Evolutionary conservation across 202 grass and related monocot genomes (phyloP).

Genomic region (Schoenoplectus tabernaemontani): DNA sequence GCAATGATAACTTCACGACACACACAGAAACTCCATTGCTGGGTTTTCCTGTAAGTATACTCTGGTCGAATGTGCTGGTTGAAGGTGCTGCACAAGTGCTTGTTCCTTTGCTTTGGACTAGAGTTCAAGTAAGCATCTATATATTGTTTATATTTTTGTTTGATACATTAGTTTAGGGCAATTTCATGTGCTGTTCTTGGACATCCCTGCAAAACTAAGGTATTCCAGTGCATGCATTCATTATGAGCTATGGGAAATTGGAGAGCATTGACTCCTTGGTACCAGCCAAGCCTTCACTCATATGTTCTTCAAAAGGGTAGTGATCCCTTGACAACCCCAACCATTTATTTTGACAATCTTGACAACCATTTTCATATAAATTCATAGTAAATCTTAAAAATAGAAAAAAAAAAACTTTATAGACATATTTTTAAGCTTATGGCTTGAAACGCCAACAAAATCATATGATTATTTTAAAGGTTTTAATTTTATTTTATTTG

Average conservation of each 20-base stretch:
- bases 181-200: not conserved
- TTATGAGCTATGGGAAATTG: not conserved
- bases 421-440: no score
- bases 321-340: no score
- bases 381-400: no score
- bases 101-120: slow-evolving; percentile 93
- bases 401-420: no score
- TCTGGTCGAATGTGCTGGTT: slow-evolving; percentile 95
- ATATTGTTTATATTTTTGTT: slow-evolving; percentile 6
- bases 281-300: not conserved
- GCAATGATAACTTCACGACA: slow-evolving; percentile 94
- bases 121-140: slow-evolving; percentile 73
- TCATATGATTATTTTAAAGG: no score
- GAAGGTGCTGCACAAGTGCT: slow-evolving; percentile 81
- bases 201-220: not conserved
- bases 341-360: no score
- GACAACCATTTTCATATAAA: no score
- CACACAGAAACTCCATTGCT: slow-evolving; percentile 90
- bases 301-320: not conserved
- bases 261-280: not conserved
- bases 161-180: not conserved
- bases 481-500: no score
- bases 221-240: not conserved
- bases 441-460: no score
- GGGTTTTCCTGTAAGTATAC: slow-evolving; percentile 59